phyloP scores from a whole-genome alignment of 2,329 filamentous ascomycete genomes.

The Phialophora verrucosa region DNA sequence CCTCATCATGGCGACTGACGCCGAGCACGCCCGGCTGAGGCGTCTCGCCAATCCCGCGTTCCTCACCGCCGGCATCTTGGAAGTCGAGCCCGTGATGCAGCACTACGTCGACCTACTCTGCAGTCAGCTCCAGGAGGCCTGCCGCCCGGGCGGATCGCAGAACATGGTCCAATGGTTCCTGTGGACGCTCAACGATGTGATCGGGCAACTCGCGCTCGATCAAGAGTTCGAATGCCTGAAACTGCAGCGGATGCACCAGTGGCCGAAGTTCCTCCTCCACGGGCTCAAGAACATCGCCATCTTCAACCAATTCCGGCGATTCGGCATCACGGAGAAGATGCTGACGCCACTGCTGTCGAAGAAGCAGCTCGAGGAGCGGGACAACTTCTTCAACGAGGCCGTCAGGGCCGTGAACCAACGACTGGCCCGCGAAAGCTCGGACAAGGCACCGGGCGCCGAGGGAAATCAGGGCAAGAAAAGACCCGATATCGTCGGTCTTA shows the following conservation, averaged over 20 bases:
- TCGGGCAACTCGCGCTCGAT: conserved; percentile 44
- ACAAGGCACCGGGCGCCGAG: conserved; percentile 44
- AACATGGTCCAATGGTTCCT: conserved; percentile 42
- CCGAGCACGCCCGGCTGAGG: conserved; percentile 42
- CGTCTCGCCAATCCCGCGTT: conserved; percentile 49
- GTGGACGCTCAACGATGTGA: conserved; percentile 53
- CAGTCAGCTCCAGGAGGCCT: conserved; percentile 13
- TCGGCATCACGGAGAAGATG: conserved; percentile 16
- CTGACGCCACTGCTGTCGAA: conserved; percentile 23
- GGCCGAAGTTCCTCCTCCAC: conserved; percentile 39
- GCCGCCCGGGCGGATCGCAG: conserved; percentile 13
- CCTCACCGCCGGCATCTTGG: conserved; percentile 49
- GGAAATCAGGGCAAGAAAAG: conserved; percentile 71
- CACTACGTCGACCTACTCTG: conserved; percentile 30
- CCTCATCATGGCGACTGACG: conserved; percentile 26
- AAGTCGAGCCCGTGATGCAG: conserved; percentile 44
- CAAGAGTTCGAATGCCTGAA: conserved; percentile 45
- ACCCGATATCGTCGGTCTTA: conserved; percentile 28
- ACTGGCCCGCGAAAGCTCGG: conserved; percentile 18
- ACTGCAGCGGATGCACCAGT: conserved; percentile 41
- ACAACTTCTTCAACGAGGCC: conserved; percentile 27
- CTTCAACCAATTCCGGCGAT: conserved; percentile 30
- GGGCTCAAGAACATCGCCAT: conserved; percentile 42
- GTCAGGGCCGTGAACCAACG: conserved; percentile 16
- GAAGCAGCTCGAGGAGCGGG: conserved; percentile 21